phyloP scores from a whole-genome alignment of 2,329 filamentous ascomycete species.

The Exophiala sideris region DNA sequence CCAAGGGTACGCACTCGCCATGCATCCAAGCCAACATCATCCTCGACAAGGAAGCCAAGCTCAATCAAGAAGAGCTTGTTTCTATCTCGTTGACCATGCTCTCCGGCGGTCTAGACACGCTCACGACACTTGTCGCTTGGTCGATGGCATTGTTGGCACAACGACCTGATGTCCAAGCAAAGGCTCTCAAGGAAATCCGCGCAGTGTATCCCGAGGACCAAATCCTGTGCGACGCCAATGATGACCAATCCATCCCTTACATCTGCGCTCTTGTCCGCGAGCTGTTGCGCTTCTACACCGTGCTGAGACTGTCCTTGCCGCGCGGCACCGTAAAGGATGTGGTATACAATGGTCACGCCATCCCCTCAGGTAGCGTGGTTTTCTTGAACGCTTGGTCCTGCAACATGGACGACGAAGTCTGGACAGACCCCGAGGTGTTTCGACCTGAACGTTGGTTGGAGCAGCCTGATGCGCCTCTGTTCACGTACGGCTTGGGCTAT shows the following conservation, averaged over 20 bases:
- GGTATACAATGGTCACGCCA: constrained; percentile 54
- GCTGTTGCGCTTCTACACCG: constrained; percentile 61
- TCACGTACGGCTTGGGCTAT: constrained; percentile 64
- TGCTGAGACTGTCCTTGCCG: constrained; percentile 61
- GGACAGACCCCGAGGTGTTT: constrained; percentile 57
- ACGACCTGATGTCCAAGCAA: constrained; percentile 60
- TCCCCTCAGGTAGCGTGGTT: constrained; percentile 61
- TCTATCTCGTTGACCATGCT: constrained; percentile 68
- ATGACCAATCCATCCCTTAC: constrained; percentile 64
- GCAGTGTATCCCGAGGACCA: constrained; percentile 51
- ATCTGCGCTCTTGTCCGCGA: constrained; percentile 62
- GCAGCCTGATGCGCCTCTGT: constrained; percentile 61
- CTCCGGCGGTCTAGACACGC: constrained; percentile 63
- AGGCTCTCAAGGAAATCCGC: constrained; percentile 56
- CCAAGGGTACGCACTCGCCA: constrained; percentile 57
- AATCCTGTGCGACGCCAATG: constrained; percentile 55
- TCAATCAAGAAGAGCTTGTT: constrained; percentile 61
- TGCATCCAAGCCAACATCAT: constrained; percentile 68
- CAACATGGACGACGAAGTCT: constrained; percentile 62
- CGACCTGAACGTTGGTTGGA: constrained; percentile 62
- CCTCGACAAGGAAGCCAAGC: constrained; percentile 59
- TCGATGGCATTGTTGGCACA: constrained; percentile 59
- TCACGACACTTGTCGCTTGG: constrained; percentile 65
- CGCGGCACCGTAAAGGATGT: constrained; percentile 60
- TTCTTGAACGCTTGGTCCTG: constrained; percentile 68